Conservation (phyloP, 169 alveolate species). For the Plasmodium yoelii region DNA sequence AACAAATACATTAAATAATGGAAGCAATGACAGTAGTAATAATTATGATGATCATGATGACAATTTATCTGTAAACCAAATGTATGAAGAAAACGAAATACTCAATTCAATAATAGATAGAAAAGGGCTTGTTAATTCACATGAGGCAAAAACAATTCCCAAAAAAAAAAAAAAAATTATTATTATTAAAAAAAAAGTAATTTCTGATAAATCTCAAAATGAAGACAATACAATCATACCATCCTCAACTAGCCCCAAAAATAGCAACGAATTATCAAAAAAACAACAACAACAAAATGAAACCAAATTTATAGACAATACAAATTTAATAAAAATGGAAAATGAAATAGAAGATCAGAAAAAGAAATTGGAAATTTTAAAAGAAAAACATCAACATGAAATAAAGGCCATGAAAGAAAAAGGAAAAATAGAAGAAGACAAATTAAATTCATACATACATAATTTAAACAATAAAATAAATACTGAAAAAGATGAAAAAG, state of each 20-base stretch:
- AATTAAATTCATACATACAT: background rate
- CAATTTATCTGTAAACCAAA: background rate
- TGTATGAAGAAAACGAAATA: slow-evolving; percentile 40
- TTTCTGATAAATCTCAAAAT: slow-evolving; percentile 10
- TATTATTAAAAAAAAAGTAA: slow-evolving; percentile 10
- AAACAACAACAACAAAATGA: background rate
- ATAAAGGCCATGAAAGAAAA: too few species aligned
- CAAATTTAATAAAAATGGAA: background rate
- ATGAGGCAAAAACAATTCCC: background rate
- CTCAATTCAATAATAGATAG: slow-evolving; percentile 30
- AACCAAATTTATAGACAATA: slow-evolving; percentile 1
- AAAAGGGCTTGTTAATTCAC: background rate
- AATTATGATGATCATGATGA: too few species aligned
- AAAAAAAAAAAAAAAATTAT: slow-evolving; percentile 29
- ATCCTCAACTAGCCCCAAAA: too few species aligned
- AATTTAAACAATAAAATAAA: slow-evolving; percentile 5
- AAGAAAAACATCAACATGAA: too few species aligned
- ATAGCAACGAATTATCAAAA: too few species aligned
- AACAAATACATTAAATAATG: too few species aligned
- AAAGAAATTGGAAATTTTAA: background rate
- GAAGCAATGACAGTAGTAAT: too few species aligned
- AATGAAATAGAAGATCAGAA: slow-evolving; percentile 13
- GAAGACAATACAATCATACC: background rate
- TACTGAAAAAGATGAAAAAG: slow-evolving; percentile 24
- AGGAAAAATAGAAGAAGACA: too few species aligned